Conservation (phyloP, 2,329 filamentous ascomycete genomes). For the Pseudogymnoascus sp. region DNA sequence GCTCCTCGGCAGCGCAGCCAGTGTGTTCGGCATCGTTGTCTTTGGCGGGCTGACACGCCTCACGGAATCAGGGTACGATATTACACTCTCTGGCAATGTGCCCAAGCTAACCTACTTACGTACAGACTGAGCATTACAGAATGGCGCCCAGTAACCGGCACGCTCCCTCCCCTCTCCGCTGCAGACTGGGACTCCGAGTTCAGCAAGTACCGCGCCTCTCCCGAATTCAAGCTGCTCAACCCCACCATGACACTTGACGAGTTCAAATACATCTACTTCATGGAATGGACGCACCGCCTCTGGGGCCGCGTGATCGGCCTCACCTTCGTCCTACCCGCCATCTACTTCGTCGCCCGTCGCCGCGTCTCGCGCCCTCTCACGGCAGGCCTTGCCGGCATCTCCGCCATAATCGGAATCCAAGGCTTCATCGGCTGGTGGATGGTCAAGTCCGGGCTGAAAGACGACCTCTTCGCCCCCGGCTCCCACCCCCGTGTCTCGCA, state of each 20-base stretch:
- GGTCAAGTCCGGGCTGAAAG: conserved; percentile 93
- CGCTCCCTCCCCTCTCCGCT: conserved; percentile 68
- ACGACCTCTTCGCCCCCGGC: conserved; percentile 87
- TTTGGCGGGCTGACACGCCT: conserved; percentile 88
- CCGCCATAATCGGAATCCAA: conserved; percentile 84
- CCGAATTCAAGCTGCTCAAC: conserved; percentile 88
- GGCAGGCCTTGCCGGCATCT: conserved; percentile 69
- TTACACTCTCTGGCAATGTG: conserved; percentile 13
- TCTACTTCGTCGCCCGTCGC: conserved; percentile 77
- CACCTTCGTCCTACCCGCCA: conserved; percentile 77
- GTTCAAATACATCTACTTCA: conserved; percentile 98
- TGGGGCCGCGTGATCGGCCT: conserved; percentile 91
- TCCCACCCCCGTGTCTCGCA: conserved; percentile 88
- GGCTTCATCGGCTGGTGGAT: conserved; percentile 99
- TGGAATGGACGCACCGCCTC: conserved; percentile 95
- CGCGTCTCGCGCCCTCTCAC: conserved; percentile 74
- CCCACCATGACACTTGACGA: conserved; percentile 85
- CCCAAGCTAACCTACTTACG: conserved; percentile 10
- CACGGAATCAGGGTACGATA: conserved; percentile 81
- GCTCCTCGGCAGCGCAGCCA: conserved; percentile 82
- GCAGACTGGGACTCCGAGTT: conserved; percentile 91
- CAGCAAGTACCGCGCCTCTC: conserved; percentile 80
- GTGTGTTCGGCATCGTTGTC: conserved; percentile 94
- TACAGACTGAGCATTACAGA: conserved; percentile 89
- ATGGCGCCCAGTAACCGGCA: conserved; percentile 95